Evolutionary conservation across 306 rosid species (phyloP).

Genomic region (Prinsepia uniflora): DNA sequence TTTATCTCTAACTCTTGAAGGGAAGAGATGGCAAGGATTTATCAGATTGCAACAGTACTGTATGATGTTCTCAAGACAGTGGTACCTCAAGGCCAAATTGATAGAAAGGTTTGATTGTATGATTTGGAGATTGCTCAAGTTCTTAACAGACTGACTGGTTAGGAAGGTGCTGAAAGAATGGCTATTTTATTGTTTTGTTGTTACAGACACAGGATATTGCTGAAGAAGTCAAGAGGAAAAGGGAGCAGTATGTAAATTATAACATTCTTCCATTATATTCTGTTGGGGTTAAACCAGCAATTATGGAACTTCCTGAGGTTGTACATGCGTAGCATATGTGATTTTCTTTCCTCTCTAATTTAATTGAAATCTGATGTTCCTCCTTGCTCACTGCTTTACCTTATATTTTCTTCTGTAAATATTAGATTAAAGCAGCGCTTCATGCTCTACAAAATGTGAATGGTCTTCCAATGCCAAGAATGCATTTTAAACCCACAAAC

Average conservation of each 20-base stretch:
- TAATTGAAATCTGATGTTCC: slow-evolving; percentile 7
- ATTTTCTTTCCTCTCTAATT: background rate
- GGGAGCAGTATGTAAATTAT: slow-evolving; percentile 59
- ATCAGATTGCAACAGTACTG: slow-evolving; percentile 75
- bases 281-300: slow-evolving; percentile 74
- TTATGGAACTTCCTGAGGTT: slow-evolving; percentile 95
- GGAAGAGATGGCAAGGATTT: slow-evolving; percentile 84
- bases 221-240: slow-evolving; percentile 57
- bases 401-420: slow-evolving; percentile 17
- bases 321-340: slow-evolving; percentile 11
- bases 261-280: slow-evolving; percentile 89
- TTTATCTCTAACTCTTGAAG: slow-evolving; percentile 43
- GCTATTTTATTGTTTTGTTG: slow-evolving; percentile 23
- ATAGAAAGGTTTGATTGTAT: slow-evolving; percentile 46
- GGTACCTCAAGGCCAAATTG: slow-evolving; percentile 36
- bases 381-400: slow-evolving; percentile 12
- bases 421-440: slow-evolving; percentile 76
- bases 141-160: slow-evolving; percentile 12
- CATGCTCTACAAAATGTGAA: slow-evolving; percentile 55
- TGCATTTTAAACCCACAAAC: slow-evolving; percentile 32
- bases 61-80: slow-evolving; percentile 69
- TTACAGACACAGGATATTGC: slow-evolving; percentile 62
- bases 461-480: slow-evolving; percentile 69
- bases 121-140: slow-evolving; percentile 19
- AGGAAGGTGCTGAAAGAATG: slow-evolving; percentile 13